Percentiles rank a stretch among this genome's conserved stretches.
phyloP scores from a whole-genome alignment of 352 stramenopile genomes.

The Saprolegnia parasitica region DNA sequence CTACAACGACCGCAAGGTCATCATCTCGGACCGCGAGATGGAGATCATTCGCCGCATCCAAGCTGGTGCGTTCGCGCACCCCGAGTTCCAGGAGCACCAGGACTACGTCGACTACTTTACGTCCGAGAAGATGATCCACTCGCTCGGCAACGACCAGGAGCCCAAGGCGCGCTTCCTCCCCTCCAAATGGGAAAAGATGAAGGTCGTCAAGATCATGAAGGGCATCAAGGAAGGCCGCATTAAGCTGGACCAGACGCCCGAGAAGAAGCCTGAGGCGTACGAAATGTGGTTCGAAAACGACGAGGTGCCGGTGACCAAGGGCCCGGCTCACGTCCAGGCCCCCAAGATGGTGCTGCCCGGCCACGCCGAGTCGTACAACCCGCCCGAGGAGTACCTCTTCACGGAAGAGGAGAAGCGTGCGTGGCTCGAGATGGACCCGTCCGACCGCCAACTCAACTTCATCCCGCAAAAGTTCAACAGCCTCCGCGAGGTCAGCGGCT shows the following conservation, averaged over 20 bases:
- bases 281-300: slow-evolving; percentile 92
- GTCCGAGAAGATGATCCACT: slow-evolving; percentile 83
- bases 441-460: slow-evolving; percentile 96
- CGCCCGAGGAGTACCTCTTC: slow-evolving; percentile 98
- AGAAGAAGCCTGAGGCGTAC: slow-evolving; percentile 89
- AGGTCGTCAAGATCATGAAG: slow-evolving; percentile 96
- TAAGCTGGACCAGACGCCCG: slow-evolving; percentile 85
- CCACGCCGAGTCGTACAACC: slow-evolving; percentile 99
- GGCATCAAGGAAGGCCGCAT: slow-evolving; percentile 96
- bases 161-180: slow-evolving; percentile 94
- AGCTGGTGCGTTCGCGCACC: slow-evolving; percentile 85
- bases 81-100: slow-evolving; percentile 86
- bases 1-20: slow-evolving; percentile 97
- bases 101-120: slow-evolving; percentile 89
- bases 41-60: slow-evolving; percentile 98
- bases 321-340: slow-evolving; percentile 94
- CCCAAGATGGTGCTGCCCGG: slow-evolving; percentile 97
- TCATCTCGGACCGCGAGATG: slow-evolving; percentile 94
- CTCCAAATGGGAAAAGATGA: slow-evolving; percentile 97
- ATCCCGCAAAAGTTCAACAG: slow-evolving; percentile 97
- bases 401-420: slow-evolving; percentile 94
- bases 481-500: slow-evolving; percentile 94
- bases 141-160: slow-evolving; percentile 81
- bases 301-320: slow-evolving; percentile 80
- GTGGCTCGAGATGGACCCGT: slow-evolving; percentile 92